Base-by-base conservation (phyloP, 139 green algal species). In the Picochlorum sp. region DNA sequence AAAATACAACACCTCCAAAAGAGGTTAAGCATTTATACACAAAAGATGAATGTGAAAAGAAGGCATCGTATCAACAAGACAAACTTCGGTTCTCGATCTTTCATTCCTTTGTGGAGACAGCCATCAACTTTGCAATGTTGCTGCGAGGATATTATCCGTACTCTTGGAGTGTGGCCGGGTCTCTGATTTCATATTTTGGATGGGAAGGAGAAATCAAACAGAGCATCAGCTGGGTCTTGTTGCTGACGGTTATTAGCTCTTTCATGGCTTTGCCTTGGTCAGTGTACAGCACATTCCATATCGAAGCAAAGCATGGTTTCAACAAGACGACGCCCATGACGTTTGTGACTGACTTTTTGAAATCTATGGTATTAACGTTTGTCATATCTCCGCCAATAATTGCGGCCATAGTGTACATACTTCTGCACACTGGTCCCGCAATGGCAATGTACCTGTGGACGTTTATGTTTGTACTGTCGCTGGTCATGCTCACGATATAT, bases 221-320 rank as follows among this genome's bases (percentile, higher is more conserved):
- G 45, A 52, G n/a, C 28, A 45, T 63, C 18, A 31, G 52, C 20
- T 61, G 69, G 45, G 73, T 83, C 53, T 33, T 88, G 1, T 22
- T 47, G 14, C 74, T 79, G 24, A 79, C 78, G 6, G 49, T 88
- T 8, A 57, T 58, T 2, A 89, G 82, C 56, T 41, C 77, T 25
- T 40, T 88, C 30, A 40, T 85, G 28, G 62, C 64, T 20, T 29
- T 95, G 50, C 88, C 88, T 0, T 96, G 80, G 79, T 73, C 51
- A 7, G 32, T 80, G 4, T 96, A 85, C 69, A 58, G 14, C 13
- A 96, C 87, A 0, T 96, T 93, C 67, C 72, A 86, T 2, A 50
- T 93, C 2, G 85, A 93, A 54, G 35, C 83, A 30, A 58, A 64
- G 9, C 88, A 96, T 55, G 88, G 88, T 37, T 96, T 96, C 79